These are phyloP conservation scores for Diaporthe destruens DNA, from an alignment of 2,329 filamentous ascomycete species.

Conservation along the genomic window DNA sequence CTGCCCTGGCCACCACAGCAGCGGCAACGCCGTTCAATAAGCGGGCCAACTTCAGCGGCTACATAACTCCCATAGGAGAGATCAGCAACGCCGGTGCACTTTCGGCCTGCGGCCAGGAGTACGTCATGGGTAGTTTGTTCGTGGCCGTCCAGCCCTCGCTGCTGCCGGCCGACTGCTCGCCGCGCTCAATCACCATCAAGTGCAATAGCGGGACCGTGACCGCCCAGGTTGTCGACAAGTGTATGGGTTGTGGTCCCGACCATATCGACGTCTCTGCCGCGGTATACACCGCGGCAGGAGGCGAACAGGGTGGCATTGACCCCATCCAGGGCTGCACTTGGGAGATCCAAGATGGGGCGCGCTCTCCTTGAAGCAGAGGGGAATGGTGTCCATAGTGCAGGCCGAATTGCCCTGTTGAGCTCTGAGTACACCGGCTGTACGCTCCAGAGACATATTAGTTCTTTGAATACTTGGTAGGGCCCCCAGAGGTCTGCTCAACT, in stretches of 20 bases:
- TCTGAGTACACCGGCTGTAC: background rate
- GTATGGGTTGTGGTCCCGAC: slow-evolving; percentile 32
- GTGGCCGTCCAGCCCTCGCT: slow-evolving; percentile 36
- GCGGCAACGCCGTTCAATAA: slow-evolving; percentile 22
- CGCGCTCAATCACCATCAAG: slow-evolving; percentile 27
- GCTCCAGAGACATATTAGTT: background rate
- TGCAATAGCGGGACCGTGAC: slow-evolving; percentile 47
- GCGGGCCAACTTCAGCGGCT: slow-evolving; percentile 29
- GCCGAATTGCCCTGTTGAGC: background rate
- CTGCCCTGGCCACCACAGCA: background rate
- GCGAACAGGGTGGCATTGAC: background rate
- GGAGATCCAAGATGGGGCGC: background rate
- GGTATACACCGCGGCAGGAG: slow-evolving; percentile 31
- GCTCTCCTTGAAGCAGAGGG: background rate
- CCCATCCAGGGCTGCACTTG: slow-evolving; percentile 1
- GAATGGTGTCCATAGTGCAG: background rate
- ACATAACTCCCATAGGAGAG: slow-evolving; percentile 35
- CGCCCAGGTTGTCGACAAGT: slow-evolving; percentile 42
- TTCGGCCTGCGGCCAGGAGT: slow-evolving; percentile 24
- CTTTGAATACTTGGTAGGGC: background rate
- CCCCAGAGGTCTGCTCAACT: background rate
- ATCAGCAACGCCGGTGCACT: slow-evolving; percentile 6
- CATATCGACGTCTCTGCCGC: slow-evolving; percentile 36
- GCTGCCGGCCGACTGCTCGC: slow-evolving; percentile 20
- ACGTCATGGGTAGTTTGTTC: slow-evolving; percentile 35